A percentile compares a stretch with the other conserved stretches of the same genome.
Conservation (phyloP, 805 yeast species). For the Cyberlindnera meyerae region DNA sequence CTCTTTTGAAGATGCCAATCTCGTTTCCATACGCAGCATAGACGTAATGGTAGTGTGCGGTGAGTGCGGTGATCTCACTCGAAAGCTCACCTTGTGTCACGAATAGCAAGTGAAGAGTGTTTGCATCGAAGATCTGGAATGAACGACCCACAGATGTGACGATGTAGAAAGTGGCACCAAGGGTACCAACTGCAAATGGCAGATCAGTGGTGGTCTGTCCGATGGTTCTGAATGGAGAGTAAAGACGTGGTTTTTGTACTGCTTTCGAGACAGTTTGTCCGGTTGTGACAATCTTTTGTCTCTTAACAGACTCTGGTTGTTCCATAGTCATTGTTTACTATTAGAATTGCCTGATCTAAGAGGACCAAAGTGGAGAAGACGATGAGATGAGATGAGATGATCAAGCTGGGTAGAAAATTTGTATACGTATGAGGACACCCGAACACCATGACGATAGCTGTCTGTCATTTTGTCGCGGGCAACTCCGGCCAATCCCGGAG, state of each 20-base stretch:
- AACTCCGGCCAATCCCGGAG: background rate
- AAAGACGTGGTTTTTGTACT: conserved; percentile 57
- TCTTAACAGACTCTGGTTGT: conserved; percentile 15
- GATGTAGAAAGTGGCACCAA: conserved; percentile 82
- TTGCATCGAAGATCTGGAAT: conserved; percentile 90
- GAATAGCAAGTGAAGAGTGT: conserved; percentile 77
- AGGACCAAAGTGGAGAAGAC: background rate
- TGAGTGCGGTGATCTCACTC: conserved; percentile 59
- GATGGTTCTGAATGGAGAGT: conserved; percentile 81
- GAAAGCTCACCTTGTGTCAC: conserved; percentile 79
- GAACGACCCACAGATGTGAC: conserved; percentile 87
- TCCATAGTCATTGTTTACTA: no score
- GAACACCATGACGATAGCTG: conserved; percentile 2
- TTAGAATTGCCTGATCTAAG: no score
- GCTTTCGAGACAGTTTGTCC: conserved; percentile 5
- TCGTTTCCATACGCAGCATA: conserved; percentile 69
- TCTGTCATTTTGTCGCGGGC: conserved; percentile 1
- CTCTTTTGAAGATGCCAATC: conserved; percentile 80
- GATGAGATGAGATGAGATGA: conserved; percentile 7
- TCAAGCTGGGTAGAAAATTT: background rate
- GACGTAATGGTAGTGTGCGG: conserved; percentile 80
- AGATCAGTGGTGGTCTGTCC: conserved; percentile 85
- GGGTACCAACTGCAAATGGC: conserved; percentile 84
- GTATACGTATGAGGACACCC: conserved; percentile 1
- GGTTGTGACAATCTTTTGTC: conserved; percentile 13